phyloP scores from a whole-genome alignment of 352 stramenopile genomes.

The Thraustochytrium aureum region DNA sequence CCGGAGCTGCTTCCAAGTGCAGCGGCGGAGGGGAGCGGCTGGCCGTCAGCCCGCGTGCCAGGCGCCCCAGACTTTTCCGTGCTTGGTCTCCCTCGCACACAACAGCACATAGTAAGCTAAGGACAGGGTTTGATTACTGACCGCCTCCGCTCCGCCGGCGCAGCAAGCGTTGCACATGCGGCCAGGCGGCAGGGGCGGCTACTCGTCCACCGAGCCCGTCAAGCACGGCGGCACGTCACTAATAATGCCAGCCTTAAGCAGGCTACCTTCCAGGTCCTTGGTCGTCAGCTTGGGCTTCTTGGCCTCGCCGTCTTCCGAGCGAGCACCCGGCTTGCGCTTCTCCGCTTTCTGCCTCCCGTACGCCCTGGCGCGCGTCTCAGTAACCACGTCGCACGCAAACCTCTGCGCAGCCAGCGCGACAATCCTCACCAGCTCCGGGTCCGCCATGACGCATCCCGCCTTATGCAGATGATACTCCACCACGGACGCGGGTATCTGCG shows the following conservation, averaged over 20 bases:
- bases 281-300: constrained; percentile 46
- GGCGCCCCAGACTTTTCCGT: too few species aligned
- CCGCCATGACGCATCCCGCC: constrained; percentile 33
- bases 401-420: constrained; percentile 43
- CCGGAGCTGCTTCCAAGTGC: too few species aligned
- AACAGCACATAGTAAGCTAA: too few species aligned
- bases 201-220: too few species aligned
- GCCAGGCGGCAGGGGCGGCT: too few species aligned
- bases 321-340: background rate
- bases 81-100: too few species aligned
- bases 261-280: constrained; percentile 38
- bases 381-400: constrained; percentile 37
- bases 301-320: constrained; percentile 8
- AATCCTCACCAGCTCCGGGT: constrained; percentile 34
- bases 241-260: constrained; percentile 42
- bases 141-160: too few species aligned
- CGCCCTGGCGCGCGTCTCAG: constrained; percentile 12
- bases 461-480: constrained; percentile 46
- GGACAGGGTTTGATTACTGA: too few species aligned
- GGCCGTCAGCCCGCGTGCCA: too few species aligned
- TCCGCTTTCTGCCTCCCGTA: constrained; percentile 19
- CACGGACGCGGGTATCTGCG: constrained; percentile 29
- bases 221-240: constrained; percentile 36
- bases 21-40: too few species aligned
- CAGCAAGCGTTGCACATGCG: too few species aligned